Base-by-base conservation (phyloP, 371 early-diverging fungal species). In the Synchytrium microbalum region DNA sequence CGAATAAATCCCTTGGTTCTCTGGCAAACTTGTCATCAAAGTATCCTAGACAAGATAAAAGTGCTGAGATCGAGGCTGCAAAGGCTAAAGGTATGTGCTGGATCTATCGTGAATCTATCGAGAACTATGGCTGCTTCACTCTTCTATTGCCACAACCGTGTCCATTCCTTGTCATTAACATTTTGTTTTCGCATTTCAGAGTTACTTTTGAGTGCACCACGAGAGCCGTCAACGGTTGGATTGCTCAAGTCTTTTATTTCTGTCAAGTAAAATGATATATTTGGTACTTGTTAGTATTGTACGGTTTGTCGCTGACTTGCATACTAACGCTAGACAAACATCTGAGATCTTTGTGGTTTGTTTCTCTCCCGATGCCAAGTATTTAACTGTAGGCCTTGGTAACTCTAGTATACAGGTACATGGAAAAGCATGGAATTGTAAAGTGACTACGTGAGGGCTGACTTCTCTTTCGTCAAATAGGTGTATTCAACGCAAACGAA, bases 331-430 rank as follows among this genome's bases (percentile, higher is more conserved):
- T 24, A 79, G 72, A 60, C 69, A 72, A 38, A 51, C 56, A 2
- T 66, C 73, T 1, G 79, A 79, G 56, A 64, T 79, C 1, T 77
- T 63, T 65, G 55, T 66, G 3, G 62, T 71, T 23, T 76, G 75
- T 55, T 79, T 77, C 63, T 77, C 79, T 3, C 67, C 64, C 1
- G 71, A 73, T 60, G 74, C 72, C 16, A 69, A 69, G 33, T 76
- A 67, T 54, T 26, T 79, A n/a, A 74, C 69, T 2, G 69, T 59
- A 1, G 73, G 67, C 0, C 58, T 67, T 24, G 79, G 79, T 3
- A 62, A 75, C 54, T 61, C 69, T 0, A 27, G 33, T 10, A 74
- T 79, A 8, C 64, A 59, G 52, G 76, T 78, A 59, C 2, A 32
- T 54, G 25, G 54, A 2, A 16, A 25, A 5, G 54, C 53, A 2